phyloP scores from a whole-genome alignment of 1,284 basidiomycete species.

The Butyriboletus pseudospeciosus region DNA sequence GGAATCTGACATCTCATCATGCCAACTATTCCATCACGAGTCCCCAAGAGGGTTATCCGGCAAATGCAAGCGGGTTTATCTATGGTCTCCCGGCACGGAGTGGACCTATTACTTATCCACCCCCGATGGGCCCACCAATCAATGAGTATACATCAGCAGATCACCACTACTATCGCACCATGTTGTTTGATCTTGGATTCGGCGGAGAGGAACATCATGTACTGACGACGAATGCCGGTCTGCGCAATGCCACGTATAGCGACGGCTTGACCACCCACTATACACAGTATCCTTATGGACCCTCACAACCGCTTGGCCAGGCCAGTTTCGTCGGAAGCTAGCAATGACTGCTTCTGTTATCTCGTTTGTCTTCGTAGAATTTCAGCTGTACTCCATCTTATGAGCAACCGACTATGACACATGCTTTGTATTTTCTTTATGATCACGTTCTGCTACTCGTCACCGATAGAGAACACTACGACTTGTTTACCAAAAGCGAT shows the following conservation, averaged over 20 bases:
- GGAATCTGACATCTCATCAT: constrained; percentile 11
- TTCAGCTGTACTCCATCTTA: constrained; percentile 1
- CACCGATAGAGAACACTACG: constrained; percentile 47
- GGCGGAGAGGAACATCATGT: constrained; percentile 41
- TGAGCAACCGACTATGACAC: constrained; percentile 8
- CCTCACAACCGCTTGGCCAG: constrained; percentile 24
- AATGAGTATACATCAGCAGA: constrained; percentile 43
- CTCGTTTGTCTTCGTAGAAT: constrained; percentile 5
- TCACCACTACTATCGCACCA: constrained; percentile 62
- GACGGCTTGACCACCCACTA: constrained; percentile 28
- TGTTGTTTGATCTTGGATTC: constrained; percentile 66
- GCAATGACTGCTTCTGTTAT: neutral
- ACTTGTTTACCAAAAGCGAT: constrained; percentile 60
- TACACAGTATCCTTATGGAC: constrained; percentile 31
- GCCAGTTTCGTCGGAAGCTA: constrained; percentile 24
- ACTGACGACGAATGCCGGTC: constrained; percentile 17
- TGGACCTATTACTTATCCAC: constrained; percentile 17
- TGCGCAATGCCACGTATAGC: constrained; percentile 25
- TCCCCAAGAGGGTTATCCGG: constrained; percentile 21
- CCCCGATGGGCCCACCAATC: constrained; percentile 15
- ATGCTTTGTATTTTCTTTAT: constrained; percentile 19
- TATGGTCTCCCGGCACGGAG: constrained; percentile 16
- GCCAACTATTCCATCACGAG: constrained; percentile 18
- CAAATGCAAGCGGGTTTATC: constrained; percentile 13
- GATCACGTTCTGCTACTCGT: constrained; percentile 31